A percentile compares a stretch with the other conserved stretches of the same genome.
These are phyloP conservation scores for Scutellaria galericulata DNA, from an alignment of 257 asterid species.

Conservation along the genomic window DNA sequence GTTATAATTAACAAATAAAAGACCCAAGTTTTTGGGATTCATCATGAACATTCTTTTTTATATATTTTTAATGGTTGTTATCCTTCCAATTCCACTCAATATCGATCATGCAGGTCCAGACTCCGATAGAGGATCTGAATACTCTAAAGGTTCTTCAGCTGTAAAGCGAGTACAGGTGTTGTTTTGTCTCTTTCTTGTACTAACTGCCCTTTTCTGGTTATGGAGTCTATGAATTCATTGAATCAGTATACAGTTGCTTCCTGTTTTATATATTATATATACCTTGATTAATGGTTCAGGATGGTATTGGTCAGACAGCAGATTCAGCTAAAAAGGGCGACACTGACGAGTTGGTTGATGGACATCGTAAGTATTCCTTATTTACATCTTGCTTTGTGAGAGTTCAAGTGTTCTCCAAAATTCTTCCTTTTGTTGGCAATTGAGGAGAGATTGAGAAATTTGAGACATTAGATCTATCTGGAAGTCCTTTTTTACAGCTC, in stretches of 20 bases:
- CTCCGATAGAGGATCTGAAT: constrained; percentile 57
- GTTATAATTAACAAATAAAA: background rate
- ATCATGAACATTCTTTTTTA: background rate
- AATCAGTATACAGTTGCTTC: constrained; percentile 17
- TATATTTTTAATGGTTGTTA: background rate
- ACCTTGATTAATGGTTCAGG: constrained; percentile 45
- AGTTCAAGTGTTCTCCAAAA: constrained; percentile 19
- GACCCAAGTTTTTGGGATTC: background rate
- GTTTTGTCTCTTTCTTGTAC: background rate
- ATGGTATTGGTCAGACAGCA: constrained; percentile 39
- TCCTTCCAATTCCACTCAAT: constrained; percentile 11
- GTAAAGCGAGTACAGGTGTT: constrained; percentile 45
- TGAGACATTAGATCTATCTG: background rate
- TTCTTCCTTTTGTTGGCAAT: constrained; percentile 18
- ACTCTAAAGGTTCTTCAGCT: constrained; percentile 48
- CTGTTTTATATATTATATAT: constrained; percentile 11
- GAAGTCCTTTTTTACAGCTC: background rate
- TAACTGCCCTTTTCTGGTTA: constrained; percentile 1
- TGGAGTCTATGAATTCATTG: background rate
- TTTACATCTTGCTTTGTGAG: constrained; percentile 6
- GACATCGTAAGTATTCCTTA: constrained; percentile 56
- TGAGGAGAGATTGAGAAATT: background rate
- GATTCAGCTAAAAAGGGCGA: constrained; percentile 44
- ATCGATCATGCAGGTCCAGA: constrained; percentile 52
- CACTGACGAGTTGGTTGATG: constrained; percentile 48